Evolutionary conservation across 108 stramenopile genomes (phyloP), one percentile per base, ranked within the genome.

Genomic region (Pseudonitzschia delicatissima): DNA sequence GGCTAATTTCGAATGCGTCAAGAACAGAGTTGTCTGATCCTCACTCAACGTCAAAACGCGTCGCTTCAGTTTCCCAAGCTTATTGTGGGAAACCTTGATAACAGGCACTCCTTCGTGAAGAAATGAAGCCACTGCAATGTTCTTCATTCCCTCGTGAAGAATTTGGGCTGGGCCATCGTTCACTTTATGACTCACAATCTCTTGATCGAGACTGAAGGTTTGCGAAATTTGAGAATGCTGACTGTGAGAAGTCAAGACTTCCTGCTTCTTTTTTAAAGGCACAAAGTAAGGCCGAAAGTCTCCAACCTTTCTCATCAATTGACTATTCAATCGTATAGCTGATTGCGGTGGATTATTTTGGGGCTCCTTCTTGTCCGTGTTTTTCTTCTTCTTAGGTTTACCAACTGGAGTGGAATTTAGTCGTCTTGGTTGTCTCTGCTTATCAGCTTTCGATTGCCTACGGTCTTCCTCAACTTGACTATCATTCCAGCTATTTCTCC

Each of bases 181-280:
- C 1, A 18, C 47, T 48, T 48, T 23, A 48, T 48, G 21, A 6
- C 2, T 2, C 47, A 4, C 2, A 23, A 17, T 8, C 47, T 6
- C 20, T 2, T 48, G 47, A n/a, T n/a, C n/a, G n/a, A n/a, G n/a
- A n/a, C n/a, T n/a, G n/a, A n/a, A n/a, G n/a, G n/a, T n/a, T n/a
- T n/a, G n/a, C n/a, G n/a, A n/a, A n/a, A n/a, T n/a, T n/a, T n/a
- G n/a, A n/a, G n/a, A n/a, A n/a, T 48, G 47, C 7, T 48, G 47
- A 7, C 47, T 48, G n/a, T 18, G 20, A 48, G 47, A 23, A 17
- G 21, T 23, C 1, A 48, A 7, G 1, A 48, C 21, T 2, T 48
- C 47, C 47, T 23, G 47, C 23, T 48, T 48, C 47, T 48, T 48
- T 48, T 48, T 48, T 18, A 48, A 23, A 4, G 47, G 47, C 47